Percentiles rank a stretch among this genome's conserved stretches.
phyloP scores from a whole-genome alignment of 2,329 filamentous ascomycete species.

The Paramyrothecium sp. region DNA sequence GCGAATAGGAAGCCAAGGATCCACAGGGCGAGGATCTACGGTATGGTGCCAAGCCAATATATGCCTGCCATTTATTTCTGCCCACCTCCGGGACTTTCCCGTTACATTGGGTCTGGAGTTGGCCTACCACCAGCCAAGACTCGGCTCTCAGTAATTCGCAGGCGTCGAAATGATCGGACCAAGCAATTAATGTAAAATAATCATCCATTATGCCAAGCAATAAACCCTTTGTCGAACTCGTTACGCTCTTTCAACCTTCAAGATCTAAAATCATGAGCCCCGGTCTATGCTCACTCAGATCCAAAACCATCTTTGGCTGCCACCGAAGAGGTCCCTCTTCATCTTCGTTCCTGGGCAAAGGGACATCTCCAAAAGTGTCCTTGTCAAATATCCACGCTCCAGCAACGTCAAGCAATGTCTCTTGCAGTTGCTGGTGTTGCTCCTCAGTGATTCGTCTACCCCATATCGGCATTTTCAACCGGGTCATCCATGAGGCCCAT shows the following conservation, averaged over 20 bases:
- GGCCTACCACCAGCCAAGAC: too few relatives aligned
- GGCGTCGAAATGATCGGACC: too few relatives aligned
- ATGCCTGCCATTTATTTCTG: too few relatives aligned
- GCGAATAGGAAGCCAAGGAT: too few relatives aligned
- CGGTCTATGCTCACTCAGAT: not conserved
- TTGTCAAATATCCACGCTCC: not conserved
- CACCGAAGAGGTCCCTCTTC: not conserved
- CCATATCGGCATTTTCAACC: not conserved
- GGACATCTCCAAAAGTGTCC: not conserved
- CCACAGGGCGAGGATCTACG: too few relatives aligned
- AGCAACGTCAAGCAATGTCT: not conserved
- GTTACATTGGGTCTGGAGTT: too few relatives aligned
- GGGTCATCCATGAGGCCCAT: not conserved
- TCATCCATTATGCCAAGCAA: too few relatives aligned
- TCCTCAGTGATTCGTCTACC: not conserved
- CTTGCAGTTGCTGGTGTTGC: not conserved
- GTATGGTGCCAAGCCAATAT: too few relatives aligned
- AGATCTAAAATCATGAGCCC: not conserved
- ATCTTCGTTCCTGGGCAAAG: not conserved
- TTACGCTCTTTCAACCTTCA: not conserved
- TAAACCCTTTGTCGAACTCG: too few relatives aligned
- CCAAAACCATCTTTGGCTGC: not conserved
- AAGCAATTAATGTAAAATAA: too few relatives aligned
- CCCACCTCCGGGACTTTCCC: too few relatives aligned
- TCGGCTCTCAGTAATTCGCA: too few relatives aligned